Base-by-base conservation (phyloP, 805 yeast genomes). In the Metschnikowia henanensis region DNA sequence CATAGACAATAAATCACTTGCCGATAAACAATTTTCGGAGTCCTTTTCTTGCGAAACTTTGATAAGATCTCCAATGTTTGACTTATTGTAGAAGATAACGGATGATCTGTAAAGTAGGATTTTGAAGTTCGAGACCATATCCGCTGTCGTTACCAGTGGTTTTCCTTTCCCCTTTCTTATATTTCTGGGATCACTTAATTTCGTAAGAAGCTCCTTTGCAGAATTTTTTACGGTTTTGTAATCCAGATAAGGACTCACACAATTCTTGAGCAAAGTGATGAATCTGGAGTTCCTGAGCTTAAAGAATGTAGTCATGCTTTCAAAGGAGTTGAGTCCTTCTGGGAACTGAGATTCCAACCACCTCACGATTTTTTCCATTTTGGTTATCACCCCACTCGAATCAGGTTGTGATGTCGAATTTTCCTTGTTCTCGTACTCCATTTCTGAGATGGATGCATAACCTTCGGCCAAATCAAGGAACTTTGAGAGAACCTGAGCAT, bases 301-400 rank as follows among this genome's bases (percentile, higher is more conserved):
- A 35, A 75, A 71, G 47, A 87, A 76, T 25, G 76, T 67, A 21
- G 72, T 73, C 9, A 89, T 53, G 15, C 81, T 75, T 1, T 70
- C 66, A n/a, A 62, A 62, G 1, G 83, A 71, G 41, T 76, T 72
- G 18, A 65, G 64, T 2, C 68, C 66, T 13, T 74, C 77, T 0
- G 95, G 85, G 33, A 83, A 72, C 2, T 80, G 66, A 4, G 66
- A 70, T 8, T 80, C 58, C 5, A 89, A 53, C 92, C 94, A 84
- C 19, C 70, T 70, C 3, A 82, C 65, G 0, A 82, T 75, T 46
- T 79, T 83, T 2, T 76, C 76, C 16, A 78, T 60, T 45, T 80
- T 81, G 3, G 50, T 35, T 31, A 55, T 34, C 17, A 39, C 46
- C 40, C 36, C 48, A 13, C 33, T 33, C 3, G 26, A 30, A 37